These are phyloP conservation scores for Physaria fendleri DNA, from an alignment of 345 rosid species.

Conservation along the genomic window DNA sequence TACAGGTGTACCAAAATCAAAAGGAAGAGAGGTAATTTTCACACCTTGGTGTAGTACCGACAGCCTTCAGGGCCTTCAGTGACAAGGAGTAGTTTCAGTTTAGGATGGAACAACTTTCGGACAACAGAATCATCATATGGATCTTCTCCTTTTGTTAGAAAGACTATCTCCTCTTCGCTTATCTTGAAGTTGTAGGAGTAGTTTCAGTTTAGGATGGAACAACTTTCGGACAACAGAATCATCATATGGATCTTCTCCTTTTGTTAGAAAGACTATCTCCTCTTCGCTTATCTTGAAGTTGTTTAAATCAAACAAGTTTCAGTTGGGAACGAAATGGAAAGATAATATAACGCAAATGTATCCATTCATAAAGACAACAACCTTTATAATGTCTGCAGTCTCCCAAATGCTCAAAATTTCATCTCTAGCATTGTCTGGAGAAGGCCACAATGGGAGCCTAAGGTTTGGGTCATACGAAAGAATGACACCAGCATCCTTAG, in stretches of 20 bases:
- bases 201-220: conserved; percentile 67
- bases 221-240: conserved; percentile 68
- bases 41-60: conserved; percentile 90
- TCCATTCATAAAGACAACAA: conserved; percentile 1
- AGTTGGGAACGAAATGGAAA: background rate
- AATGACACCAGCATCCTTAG: conserved; percentile 84
- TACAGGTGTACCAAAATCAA: background rate
- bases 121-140: conserved; percentile 83
- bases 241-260: conserved; percentile 92
- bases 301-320: too few species aligned
- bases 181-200: conserved; percentile 74
- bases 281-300: conserved; percentile 77
- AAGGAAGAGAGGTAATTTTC: background rate
- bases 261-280: conserved; percentile 72
- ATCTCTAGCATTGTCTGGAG: conserved; percentile 74
- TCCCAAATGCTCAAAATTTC: conserved; percentile 90
- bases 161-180: conserved; percentile 86
- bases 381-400: conserved; percentile 83
- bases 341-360: background rate
- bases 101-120: conserved; percentile 63
- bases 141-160: conserved; percentile 86
- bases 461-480: conserved; percentile 90
- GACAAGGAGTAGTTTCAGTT: conserved; percentile 80
- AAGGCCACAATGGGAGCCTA: conserved; percentile 94
- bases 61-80: conserved; percentile 86